Percentiles rank a stretch among this genome's conserved stretches.
phyloP scores from a whole-genome alignment of 768 basidiomycete species.

The Cystofilobasidium macerans region DNA sequence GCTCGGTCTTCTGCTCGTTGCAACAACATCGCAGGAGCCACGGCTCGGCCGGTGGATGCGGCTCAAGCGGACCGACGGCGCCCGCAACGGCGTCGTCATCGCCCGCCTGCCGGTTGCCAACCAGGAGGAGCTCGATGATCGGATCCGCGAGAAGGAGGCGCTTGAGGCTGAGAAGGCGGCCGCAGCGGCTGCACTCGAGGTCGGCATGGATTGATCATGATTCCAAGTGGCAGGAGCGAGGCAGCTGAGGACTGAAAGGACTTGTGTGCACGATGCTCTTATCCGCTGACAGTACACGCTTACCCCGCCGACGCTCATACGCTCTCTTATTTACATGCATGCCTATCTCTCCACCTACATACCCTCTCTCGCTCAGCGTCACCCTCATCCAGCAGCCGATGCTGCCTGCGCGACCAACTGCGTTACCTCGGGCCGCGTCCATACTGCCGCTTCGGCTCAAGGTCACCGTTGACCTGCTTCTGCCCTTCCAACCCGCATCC shows the following conservation, averaged over 20 bases:
- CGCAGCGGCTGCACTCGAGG: not conserved
- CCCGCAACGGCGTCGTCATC: slow-evolving; percentile 61
- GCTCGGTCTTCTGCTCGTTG: slow-evolving; percentile 52
- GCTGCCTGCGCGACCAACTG: not conserved
- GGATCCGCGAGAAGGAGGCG: slow-evolving; percentile 4
- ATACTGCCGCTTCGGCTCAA: not conserved
- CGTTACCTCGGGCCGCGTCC: not conserved
- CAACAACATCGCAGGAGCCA: slow-evolving; percentile 76
- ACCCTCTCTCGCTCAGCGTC: not conserved
- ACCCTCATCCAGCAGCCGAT: not conserved
- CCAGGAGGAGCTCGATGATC: slow-evolving; percentile 10
- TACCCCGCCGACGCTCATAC: no score
- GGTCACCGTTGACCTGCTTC: not conserved
- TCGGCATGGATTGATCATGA: not conserved
- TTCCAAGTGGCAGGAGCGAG: no score
- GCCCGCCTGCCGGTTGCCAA: slow-evolving; percentile 34
- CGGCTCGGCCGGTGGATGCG: slow-evolving; percentile 79
- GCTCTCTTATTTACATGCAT: not conserved
- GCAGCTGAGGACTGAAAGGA: no score
- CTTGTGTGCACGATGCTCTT: no score
- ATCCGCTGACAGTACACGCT: no score
- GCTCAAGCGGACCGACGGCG: slow-evolving; percentile 51
- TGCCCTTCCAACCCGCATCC: no score
- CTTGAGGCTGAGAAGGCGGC: not conserved
- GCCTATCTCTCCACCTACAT: not conserved